phyloP scores from a whole-genome alignment of 106 monocot species.

The Phalaenopsis aphrodite region DNA sequence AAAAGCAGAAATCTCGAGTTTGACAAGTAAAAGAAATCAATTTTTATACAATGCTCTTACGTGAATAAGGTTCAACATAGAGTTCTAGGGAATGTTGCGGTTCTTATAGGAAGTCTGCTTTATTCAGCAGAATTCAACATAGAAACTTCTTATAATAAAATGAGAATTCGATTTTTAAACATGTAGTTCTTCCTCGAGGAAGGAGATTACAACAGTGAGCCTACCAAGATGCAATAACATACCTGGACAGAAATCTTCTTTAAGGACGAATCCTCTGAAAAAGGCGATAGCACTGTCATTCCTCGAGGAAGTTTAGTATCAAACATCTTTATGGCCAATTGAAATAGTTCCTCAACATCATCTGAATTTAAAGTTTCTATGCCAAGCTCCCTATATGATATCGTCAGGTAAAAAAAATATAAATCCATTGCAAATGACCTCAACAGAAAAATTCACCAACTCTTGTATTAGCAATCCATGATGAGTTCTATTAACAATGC shows the following conservation, averaged over 20 bases:
- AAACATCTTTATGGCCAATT: constrained; percentile 60
- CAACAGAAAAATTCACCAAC: background rate
- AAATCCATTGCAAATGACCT: background rate
- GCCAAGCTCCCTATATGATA: constrained; percentile 59
- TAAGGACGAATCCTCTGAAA: constrained; percentile 65
- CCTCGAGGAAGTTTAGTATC: constrained; percentile 78
- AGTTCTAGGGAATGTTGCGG: constrained; percentile 53
- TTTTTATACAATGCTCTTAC: background rate
- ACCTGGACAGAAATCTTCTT: constrained; percentile 62
- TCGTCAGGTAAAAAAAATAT: background rate
- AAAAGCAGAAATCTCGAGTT: background rate
- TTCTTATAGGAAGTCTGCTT: no score
- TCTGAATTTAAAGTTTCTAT: constrained; percentile 40
- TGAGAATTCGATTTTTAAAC: background rate
- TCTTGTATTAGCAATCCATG: background rate
- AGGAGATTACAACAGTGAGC: background rate
- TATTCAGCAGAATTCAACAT: background rate
- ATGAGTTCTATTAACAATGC: background rate
- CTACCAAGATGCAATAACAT: background rate
- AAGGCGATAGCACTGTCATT: constrained; percentile 64
- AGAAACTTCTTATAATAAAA: background rate
- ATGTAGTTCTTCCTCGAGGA: background rate
- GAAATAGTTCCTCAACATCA: constrained; percentile 29
- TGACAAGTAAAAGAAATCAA: constrained; percentile 1
- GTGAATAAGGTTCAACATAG: constrained; percentile 13